Evolutionary conservation across 768 basidiomycete species (phyloP).

Genomic region (Pulveroboletus ravenelii): DNA sequence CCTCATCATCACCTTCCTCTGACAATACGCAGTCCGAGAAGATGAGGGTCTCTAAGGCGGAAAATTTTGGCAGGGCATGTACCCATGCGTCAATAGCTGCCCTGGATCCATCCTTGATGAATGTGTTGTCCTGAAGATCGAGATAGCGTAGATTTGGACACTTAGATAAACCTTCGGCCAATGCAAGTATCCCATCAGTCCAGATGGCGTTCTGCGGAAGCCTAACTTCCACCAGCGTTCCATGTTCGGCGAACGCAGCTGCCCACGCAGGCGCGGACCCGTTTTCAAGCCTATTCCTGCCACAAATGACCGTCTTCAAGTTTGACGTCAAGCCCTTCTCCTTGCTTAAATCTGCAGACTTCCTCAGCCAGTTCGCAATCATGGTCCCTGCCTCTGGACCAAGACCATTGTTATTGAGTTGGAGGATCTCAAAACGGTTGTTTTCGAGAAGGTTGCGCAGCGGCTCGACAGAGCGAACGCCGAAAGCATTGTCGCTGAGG

Average conservation of each 20-base stretch:
- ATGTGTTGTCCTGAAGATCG: conserved; percentile 91
- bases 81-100: conserved; percentile 58
- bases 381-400: conserved; percentile 84
- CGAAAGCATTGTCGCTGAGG: conserved; percentile 95
- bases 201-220: conserved; percentile 99
- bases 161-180: conserved; percentile 70
- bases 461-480: conserved; percentile 90
- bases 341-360: conserved; percentile 67
- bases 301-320: conserved; percentile 80
- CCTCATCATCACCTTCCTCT: conserved; percentile 64
- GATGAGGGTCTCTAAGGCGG: conserved; percentile 71
- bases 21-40: conserved; percentile 90
- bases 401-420: conserved; percentile 95
- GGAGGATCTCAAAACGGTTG: conserved; percentile 76
- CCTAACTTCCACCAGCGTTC: conserved; percentile 74
- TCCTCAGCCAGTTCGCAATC: conserved; percentile 78
- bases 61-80: conserved; percentile 63
- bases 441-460: conserved; percentile 85
- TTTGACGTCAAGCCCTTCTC: conserved; percentile 65
- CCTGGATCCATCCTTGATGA: conserved; percentile 61
- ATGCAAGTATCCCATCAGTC: conserved; percentile 79
- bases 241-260: conserved; percentile 81
- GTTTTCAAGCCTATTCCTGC: conserved; percentile 93
- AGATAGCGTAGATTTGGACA: conserved; percentile 65
- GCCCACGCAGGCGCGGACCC: conserved; percentile 83